A percentile compares a stretch with the other conserved stretches of the same genome.
Evolutionary conservation across 176 grass and related monocot species (phyloP).

Genomic region (Aegilops tauschii): DNA sequence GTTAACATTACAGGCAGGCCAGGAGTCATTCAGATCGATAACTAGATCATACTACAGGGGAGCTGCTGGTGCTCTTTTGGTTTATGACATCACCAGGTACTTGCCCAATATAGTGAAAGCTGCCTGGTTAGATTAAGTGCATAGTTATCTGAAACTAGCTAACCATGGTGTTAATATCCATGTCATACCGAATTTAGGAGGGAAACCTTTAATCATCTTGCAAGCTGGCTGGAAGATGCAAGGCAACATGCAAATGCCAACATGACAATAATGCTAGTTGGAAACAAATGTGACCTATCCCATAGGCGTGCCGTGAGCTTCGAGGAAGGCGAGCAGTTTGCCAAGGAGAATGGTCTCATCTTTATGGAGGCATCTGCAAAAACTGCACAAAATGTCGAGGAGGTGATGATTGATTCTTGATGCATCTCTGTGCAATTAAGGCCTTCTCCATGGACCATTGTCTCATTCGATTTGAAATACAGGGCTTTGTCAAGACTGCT

Average conservation of each 20-base stretch:
- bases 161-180: not conserved
- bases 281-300: constrained; percentile 68
- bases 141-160: not conserved
- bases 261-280: constrained; percentile 81
- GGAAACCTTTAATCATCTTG: constrained; percentile 85
- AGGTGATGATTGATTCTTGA: constrained; percentile 37
- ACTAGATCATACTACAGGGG: constrained; percentile 83
- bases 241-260: constrained; percentile 73
- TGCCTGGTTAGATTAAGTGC: not conserved
- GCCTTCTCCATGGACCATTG: not conserved
- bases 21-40: constrained; percentile 84
- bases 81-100: constrained; percentile 74
- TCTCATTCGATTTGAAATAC: constrained; percentile 9
- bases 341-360: constrained; percentile 69
- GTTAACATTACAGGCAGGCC: constrained; percentile 52
- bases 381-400: constrained; percentile 69
- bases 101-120: not conserved
- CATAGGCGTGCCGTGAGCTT: constrained; percentile 71
- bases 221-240: constrained; percentile 79
- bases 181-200: constrained; percentile 36
- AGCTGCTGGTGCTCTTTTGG: constrained; percentile 71
- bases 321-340: constrained; percentile 79
- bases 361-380: constrained; percentile 87
- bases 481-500: constrained; percentile 72
- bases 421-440: not conserved